Conservation (phyloP, 192 early-diverging fungal genomes). For the Powellomyces hirtus region DNA sequence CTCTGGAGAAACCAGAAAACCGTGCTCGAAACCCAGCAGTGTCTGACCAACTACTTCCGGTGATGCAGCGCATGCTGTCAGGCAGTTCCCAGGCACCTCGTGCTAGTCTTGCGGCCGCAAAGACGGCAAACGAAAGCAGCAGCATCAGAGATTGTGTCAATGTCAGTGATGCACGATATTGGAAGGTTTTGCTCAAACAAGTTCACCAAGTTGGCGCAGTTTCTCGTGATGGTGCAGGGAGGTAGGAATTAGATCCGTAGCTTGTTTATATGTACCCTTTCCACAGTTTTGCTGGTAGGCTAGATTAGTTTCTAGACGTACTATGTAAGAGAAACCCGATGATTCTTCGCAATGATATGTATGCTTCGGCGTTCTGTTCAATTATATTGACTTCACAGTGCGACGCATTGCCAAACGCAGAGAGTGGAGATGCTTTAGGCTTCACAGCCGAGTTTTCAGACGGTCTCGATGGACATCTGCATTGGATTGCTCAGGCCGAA, state of each 20-base stretch:
- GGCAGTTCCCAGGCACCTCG: background rate
- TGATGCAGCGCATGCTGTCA: background rate
- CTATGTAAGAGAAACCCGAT: too few species aligned
- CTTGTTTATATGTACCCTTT: too few species aligned
- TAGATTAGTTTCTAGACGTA: too few species aligned
- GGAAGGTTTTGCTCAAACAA: background rate
- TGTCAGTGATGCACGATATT: background rate
- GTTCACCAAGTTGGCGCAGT: background rate
- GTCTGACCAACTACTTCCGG: constrained; percentile 1
- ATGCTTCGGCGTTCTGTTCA: too few species aligned
- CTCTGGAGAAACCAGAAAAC: background rate
- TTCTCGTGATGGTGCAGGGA: too few species aligned
- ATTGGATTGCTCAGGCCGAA: constrained; percentile 4
- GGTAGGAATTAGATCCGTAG: too few species aligned
- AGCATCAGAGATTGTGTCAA: background rate
- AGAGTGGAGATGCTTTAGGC: too few species aligned
- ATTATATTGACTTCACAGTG: too few species aligned
- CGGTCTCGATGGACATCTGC: constrained; percentile 20
- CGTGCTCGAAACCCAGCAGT: background rate
- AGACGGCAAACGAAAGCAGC: background rate
- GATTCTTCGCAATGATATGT: too few species aligned
- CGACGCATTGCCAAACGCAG: too few species aligned
- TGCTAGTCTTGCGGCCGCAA: background rate
- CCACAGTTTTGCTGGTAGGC: too few species aligned
- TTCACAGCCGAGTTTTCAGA: too few species aligned